Base-by-base conservation (phyloP, 805 yeast genomes). In the Wickerhamomyces subpelliculosus region DNA sequence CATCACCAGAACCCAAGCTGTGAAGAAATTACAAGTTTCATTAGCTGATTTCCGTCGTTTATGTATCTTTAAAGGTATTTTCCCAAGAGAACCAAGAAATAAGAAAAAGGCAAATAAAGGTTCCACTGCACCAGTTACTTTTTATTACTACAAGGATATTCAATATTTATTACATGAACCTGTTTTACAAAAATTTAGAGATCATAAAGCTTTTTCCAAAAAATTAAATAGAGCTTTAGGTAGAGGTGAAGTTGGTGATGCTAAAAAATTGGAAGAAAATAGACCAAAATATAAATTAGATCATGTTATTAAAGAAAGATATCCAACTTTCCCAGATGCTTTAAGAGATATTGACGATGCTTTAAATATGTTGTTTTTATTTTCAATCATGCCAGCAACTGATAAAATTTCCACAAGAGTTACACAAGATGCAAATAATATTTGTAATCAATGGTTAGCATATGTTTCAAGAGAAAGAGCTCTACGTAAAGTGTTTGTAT, bases 41-140 rank as follows among this genome's bases (percentile, higher is more conserved):
- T 71, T 93, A 35, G 97, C 97, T 11, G 98, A 93, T 65, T 93
- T 93, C 75, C 80, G 96, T 67, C 79, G 98, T 56, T 73, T 93
- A 57, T 93, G 98, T 73, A 93, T 93, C 60, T 87, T 93, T 73
- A 93, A 93, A 63, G 98, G 98, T 37, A 89, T 93, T 47, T 93
- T 87, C 59, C 98, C 98, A 38, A 78, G 98, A 60, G 97, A 88
- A 58, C 97, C 97, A 34, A 72, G 89, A 52, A 87, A 86, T 64
- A 93, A 89, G 68, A 87, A 84, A 78, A 89, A 87, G 72, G 96
- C 97, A 43, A 90, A 88, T 64, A 93, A 87, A 64, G 97, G 98
- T 18, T 84, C 96, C n/a, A 86, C 97, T 8, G 95, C 94, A 20
- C 95, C 95, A 34, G 83, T 84, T 19, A 93, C 98, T 4, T 94